Evolutionary conservation across 2,329 filamentous ascomycete genomes (phyloP), one percentile per base, ranked within the genome.

Genomic region (Fusarium ramigenum): DNA sequence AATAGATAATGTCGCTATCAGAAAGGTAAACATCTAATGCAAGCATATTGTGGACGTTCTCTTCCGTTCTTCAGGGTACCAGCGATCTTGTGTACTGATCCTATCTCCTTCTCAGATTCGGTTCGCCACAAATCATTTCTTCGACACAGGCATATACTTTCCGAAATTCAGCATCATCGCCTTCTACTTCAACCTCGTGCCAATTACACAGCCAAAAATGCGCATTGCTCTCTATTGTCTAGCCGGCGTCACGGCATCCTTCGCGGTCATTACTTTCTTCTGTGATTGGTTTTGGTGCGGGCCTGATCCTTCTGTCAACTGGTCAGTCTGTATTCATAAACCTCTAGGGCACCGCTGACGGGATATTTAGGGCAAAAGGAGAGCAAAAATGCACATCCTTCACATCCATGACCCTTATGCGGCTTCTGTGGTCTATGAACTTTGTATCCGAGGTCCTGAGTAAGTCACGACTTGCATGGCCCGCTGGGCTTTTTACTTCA

Each of bases 121-220:
- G 5, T 66, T 66, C 4, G 61, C 60, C 2, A 66, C 63, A 4
- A 66, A 66, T 16, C 64, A 66, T 4, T 66, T 66, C 8, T 66
- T 66, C 25, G 63, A 66, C 4, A 65, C 62, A 7, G 63, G 63
- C 18, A 66, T 66, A 5, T 66, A 66, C 37, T 66, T 66, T 28
- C 63, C 63, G 0, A 66, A 66, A 16, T 66, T 66, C 18, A 66
- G 63, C 15, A 66, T 66, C 6, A 49, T 66, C 7, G 43, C 60
- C 0, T 66, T 66, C 6, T 66, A 66, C 9, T 49, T 47, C 9
- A 58, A 59, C 21, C 60, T 66, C 7, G 49, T 66, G 0, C 63
- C 63, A 0, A 25, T 65, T 1, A 21, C 63, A 2, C 52, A 65
- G 1, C 37, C 49, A 9, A n/a, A 14, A 9, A 65, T 66, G 63